Evolutionary conservation across 2,329 filamentous ascomycete genomes (phyloP).

Genomic region (Alternaria gaisen): DNA sequence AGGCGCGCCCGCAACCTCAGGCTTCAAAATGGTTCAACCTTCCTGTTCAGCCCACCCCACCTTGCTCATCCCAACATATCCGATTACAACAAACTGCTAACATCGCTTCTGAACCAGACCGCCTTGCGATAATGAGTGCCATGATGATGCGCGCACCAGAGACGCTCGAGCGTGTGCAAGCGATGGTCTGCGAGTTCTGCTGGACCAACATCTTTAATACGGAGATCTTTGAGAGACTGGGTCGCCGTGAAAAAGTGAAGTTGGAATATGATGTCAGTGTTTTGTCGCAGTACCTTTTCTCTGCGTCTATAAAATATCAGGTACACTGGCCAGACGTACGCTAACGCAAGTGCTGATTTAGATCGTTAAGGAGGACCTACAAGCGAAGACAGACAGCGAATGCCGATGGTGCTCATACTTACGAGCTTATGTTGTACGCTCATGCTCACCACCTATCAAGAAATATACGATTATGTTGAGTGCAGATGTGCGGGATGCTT

Average conservation of each 20-base stretch:
- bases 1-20: background rate
- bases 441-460: background rate
- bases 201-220: background rate
- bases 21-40: background rate
- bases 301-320: background rate
- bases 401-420: background rate
- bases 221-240: background rate
- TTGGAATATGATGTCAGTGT: background rate
- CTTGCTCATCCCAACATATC: too few relatives aligned
- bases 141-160: background rate
- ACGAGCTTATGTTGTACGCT: background rate
- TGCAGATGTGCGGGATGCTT: accelerated
- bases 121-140: accelerated
- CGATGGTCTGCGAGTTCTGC: background rate
- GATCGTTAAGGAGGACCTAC: background rate
- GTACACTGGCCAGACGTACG: background rate
- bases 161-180: background rate
- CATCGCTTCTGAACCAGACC: accelerated
- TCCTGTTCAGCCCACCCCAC: background rate
- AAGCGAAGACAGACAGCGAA: accelerated
- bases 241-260: background rate
- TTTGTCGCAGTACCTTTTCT: background rate
- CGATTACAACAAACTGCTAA: accelerated
- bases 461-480: background rate
- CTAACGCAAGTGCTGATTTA: background rate